These are phyloP conservation scores for Mycena latifolia DNA, from an alignment of 768 basidiomycete species.

Conservation along the genomic window DNA sequence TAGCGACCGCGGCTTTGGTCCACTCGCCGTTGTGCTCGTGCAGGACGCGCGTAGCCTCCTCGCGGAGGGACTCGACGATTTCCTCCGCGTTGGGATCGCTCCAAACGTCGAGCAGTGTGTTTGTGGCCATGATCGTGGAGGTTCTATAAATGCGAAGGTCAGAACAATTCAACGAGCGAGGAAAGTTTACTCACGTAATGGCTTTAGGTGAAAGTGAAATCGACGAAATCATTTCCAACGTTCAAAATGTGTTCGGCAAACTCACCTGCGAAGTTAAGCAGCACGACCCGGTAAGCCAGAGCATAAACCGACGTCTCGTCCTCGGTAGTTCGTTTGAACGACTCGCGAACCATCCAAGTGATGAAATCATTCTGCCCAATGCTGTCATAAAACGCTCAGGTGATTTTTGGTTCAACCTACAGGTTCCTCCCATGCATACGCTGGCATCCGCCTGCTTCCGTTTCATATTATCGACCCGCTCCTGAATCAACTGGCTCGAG, in stretches of 20 bases:
- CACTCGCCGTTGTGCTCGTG: conserved; percentile 28
- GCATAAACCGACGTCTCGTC: conserved; percentile 29
- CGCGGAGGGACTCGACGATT: conserved; percentile 21
- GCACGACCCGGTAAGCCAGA: conserved; percentile 30
- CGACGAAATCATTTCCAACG: neutral
- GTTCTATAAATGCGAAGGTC: conserved; percentile 9
- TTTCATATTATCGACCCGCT: conserved; percentile 29
- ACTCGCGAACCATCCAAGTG: conserved; percentile 38
- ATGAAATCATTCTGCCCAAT: conserved; percentile 32
- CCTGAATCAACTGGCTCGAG: conserved; percentile 22
- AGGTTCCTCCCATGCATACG: conserved; percentile 29
- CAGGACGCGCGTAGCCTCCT: conserved; percentile 27
- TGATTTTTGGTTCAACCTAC: conserved; percentile 3
- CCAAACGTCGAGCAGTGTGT: conserved; percentile 32
- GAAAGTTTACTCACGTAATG: conserved; percentile 7
- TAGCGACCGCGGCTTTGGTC: conserved; percentile 30
- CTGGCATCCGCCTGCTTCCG: conserved; percentile 23
- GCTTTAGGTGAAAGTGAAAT: neutral
- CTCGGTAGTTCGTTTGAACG: conserved; percentile 31
- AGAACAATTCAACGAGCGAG: neutral
- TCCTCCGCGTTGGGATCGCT: conserved; percentile 4
- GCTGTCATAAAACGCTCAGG: neutral
- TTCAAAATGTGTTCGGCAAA: neutral
- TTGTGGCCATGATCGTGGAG: conserved; percentile 26
- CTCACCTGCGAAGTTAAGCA: conserved; percentile 34